Evolutionary conservation across 1,284 basidiomycete genomes (phyloP), one percentile per base, ranked within the genome.

Genomic region (Laetiporus sulphureus): DNA sequence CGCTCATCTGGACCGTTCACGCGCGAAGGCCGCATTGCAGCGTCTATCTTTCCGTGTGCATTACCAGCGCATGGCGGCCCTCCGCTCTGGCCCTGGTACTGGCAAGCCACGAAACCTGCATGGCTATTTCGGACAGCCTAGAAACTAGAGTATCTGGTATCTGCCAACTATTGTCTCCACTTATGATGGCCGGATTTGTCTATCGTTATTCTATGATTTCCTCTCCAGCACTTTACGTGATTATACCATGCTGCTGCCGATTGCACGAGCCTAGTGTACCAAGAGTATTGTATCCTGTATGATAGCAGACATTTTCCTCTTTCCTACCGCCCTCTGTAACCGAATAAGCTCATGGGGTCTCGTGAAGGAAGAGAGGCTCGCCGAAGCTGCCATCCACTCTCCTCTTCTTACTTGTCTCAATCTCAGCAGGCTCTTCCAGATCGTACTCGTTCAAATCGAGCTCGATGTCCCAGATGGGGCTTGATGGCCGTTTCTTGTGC

Each of bases 1-100:
- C 16, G 75, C 78, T 6, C 76, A 83, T 56, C 67, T 87, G 25
- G 84, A 85, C 46, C 75, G 84, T 32, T 84, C 84, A 4, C 69
- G 75, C 38, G 71, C 77, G 2, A 87, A 86, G 52, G 78, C 74
- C 2, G 69, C 70, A 1, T 59, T 86, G 39, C 80, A 85, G 53
- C 73, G 72, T 34, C 58, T 84, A 10, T 67, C 72, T 5, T 69
- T 80, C 63, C 72, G 79, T n/a, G 61, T 86, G 15, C 59, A 73
- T 50, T 84, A 82, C 52, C 78, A 83, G 52, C 73, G 72, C 37
- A 57, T 64, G 18, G 64, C 69, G 10, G 41, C 42, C 23, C 24
- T 47, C 21, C 49, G 48, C 40, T 47, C 52, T 11, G 40, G 51
- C 2, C 27, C 27, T 6, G 44, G 45, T 15, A 38, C 45, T 3